Evolutionary conservation across 2,329 filamentous ascomycete genomes (phyloP).

Genomic region (Tolypocladium sp.): DNA sequence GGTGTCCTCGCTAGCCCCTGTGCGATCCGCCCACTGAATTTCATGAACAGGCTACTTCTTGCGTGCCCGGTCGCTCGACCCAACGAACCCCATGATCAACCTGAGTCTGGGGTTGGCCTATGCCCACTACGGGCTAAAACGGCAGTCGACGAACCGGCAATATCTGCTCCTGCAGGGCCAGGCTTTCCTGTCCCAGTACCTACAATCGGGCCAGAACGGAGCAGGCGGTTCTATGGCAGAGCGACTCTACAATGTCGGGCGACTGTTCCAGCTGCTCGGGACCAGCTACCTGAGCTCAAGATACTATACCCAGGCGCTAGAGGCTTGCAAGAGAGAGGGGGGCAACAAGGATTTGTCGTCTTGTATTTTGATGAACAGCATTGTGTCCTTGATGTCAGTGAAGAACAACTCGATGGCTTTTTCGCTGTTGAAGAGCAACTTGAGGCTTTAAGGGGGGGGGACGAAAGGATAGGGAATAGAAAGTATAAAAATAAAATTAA

Average conservation of each 20-base stretch:
- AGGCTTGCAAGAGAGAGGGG: conserved; percentile 1
- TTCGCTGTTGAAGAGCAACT: conserved; percentile 15
- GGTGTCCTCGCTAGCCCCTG: conserved; percentile 4
- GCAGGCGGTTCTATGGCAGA: conserved; percentile 14
- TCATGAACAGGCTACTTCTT: conserved; percentile 63
- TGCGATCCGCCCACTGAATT: not conserved
- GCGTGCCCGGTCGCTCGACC: conserved; percentile 64
- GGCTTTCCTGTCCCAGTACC: conserved; percentile 54
- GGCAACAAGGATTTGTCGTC: conserved; percentile 14
- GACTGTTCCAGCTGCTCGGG: conserved; percentile 27
- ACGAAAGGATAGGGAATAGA: not conserved
- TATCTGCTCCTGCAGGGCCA: conserved; percentile 80
- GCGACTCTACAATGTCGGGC: conserved; percentile 28
- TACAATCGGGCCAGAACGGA: conserved; percentile 5
- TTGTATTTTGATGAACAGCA: conserved; percentile 21
- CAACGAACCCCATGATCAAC: conserved; percentile 67
- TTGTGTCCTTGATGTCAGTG: conserved; percentile 19
- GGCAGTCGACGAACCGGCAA: conserved; percentile 83
- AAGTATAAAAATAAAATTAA: not conserved
- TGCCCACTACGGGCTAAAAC: conserved; percentile 80
- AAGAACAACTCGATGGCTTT: conserved; percentile 18
- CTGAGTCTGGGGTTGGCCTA: conserved; percentile 78
- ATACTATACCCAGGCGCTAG: conserved; percentile 48
- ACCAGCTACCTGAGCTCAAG: conserved; percentile 51
- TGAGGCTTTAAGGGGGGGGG: conserved; percentile 11